These are phyloP conservation scores for Staphylotrichum longicolle DNA, from an alignment of 495 filamentous ascomycete genomes.

Conservation along the genomic window DNA sequence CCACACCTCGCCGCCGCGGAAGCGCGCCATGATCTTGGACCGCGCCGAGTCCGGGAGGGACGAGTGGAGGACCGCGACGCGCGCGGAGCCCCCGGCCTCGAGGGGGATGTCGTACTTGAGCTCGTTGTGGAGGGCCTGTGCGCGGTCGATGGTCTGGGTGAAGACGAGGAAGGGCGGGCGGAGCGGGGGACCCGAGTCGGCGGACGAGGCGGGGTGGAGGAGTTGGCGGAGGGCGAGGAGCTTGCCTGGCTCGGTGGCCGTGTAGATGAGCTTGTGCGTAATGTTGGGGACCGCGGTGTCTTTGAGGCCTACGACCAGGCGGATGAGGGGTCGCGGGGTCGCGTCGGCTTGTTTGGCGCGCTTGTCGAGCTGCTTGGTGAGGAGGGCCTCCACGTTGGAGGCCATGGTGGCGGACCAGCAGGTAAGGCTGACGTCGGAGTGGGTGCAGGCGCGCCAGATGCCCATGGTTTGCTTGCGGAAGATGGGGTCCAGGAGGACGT, in stretches of 20 bases:
- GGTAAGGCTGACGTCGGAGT: slow-evolving; percentile 63
- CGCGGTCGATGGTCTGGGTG: slow-evolving; percentile 89
- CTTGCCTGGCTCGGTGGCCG: slow-evolving; percentile 90
- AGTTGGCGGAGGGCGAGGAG: slow-evolving; percentile 88
- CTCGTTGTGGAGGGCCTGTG: slow-evolving; percentile 81
- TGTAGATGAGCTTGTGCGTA: slow-evolving; percentile 82
- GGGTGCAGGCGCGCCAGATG: slow-evolving; percentile 76
- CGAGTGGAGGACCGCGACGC: slow-evolving; percentile 88
- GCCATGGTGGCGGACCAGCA: slow-evolving; percentile 98
- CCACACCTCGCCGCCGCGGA: slow-evolving; percentile 92
- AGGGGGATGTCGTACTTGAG: slow-evolving; percentile 91
- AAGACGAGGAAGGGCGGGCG: slow-evolving; percentile 90
- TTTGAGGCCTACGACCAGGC: slow-evolving; percentile 89
- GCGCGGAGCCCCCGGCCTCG: slow-evolving; percentile 78
- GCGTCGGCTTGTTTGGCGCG: slow-evolving; percentile 51
- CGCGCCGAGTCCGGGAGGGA: slow-evolving; percentile 74
- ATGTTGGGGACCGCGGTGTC: slow-evolving; percentile 93
- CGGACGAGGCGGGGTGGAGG: slow-evolving; percentile 69
- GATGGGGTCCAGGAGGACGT: slow-evolving; percentile 86
- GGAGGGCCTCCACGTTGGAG: slow-evolving; percentile 80
- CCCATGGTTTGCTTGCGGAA: slow-evolving; percentile 87
- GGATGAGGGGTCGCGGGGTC: slow-evolving; percentile 57
- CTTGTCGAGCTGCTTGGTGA: slow-evolving; percentile 49
- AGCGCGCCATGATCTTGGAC: slow-evolving; percentile 77
- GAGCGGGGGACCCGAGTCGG: slow-evolving; percentile 58